phyloP scores from a whole-genome alignment of 768 basidiomycete species.

The Mycena belliarum region DNA sequence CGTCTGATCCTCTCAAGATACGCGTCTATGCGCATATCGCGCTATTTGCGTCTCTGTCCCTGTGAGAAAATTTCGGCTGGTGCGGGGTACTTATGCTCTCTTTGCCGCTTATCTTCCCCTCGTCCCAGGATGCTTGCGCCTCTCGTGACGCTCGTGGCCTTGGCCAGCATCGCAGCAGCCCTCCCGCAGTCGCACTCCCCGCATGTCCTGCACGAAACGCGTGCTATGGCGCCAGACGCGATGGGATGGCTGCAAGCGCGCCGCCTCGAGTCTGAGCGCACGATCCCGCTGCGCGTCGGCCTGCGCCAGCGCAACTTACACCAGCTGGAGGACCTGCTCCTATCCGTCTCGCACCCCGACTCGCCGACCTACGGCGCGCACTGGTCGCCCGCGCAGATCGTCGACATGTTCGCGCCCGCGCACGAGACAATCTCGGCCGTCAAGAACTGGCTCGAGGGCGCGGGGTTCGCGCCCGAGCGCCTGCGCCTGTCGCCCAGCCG shows the following conservation, averaged over 20 bases:
- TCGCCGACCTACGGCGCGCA: slow-evolving; percentile 49
- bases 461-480: slow-evolving; percentile 36
- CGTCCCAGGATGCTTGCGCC: slow-evolving; percentile 8
- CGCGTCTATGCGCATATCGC: background rate
- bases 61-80: background rate
- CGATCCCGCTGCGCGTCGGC: slow-evolving; percentile 47
- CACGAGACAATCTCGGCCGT: slow-evolving; percentile 37
- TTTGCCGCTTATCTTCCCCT: background rate
- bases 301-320: slow-evolving; percentile 44
- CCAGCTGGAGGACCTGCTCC: slow-evolving; percentile 40
- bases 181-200: background rate
- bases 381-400: slow-evolving; percentile 41
- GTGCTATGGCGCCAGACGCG: slow-evolving; percentile 30
- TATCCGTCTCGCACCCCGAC: slow-evolving; percentile 43
- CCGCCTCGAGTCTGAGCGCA: slow-evolving; percentile 30
- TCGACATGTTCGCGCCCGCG: slow-evolving; percentile 44
- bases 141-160: slow-evolving; percentile 3
- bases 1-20: background rate
- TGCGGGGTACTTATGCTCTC: background rate
- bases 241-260: slow-evolving; percentile 32
- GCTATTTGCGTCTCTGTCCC: background rate
- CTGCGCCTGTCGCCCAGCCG: slow-evolving; percentile 33
- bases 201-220: slow-evolving; percentile 41
- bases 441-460: slow-evolving; percentile 39
- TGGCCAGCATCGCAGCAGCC: background rate